These are phyloP conservation scores for Chamaecyparis obtusa DNA, from an alignment of 75 land plant genomes.

Conservation along the genomic window DNA sequence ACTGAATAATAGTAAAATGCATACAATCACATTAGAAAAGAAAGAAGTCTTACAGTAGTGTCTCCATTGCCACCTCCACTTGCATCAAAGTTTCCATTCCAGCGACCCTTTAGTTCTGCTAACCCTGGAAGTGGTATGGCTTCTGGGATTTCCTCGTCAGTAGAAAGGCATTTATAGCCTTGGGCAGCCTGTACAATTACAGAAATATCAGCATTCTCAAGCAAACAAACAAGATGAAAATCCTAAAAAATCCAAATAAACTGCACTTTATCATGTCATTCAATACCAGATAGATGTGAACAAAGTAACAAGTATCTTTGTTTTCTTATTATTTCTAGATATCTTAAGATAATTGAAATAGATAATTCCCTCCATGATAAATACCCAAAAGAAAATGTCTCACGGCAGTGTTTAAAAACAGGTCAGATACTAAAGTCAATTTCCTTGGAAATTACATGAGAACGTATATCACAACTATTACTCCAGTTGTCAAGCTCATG, in stretches of 20 bases:
- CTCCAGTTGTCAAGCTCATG: neutral
- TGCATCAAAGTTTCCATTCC: conserved; percentile 95
- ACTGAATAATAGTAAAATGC: neutral
- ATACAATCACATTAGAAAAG: neutral
- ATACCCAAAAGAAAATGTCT: neutral
- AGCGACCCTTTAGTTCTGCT: conserved; percentile 88
- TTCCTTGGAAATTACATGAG: neutral
- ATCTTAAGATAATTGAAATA: neutral
- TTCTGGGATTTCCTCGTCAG: conserved; percentile 69
- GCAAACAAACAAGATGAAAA: neutral
- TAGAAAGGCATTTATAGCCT: conserved; percentile 20
- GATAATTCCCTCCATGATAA: neutral
- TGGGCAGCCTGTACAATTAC: conserved; percentile 19
- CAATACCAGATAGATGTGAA: neutral
- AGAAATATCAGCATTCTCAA: neutral
- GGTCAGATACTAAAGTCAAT: neutral
- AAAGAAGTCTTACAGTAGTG: conserved; percentile 52
- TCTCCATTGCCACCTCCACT: conserved; percentile 99
- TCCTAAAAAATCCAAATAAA: neutral
- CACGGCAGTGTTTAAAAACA: neutral
- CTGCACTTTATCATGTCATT: neutral
- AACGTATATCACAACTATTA: neutral
- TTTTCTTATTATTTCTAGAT: neutral
- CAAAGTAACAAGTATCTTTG: neutral
- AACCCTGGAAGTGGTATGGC: conserved; percentile 89